A percentile compares a stretch with the other conserved stretches of the same genome.
phyloP scores from a whole-genome alignment of 495 filamentous ascomycete species.

The Aspergillus bridgeri region DNA sequence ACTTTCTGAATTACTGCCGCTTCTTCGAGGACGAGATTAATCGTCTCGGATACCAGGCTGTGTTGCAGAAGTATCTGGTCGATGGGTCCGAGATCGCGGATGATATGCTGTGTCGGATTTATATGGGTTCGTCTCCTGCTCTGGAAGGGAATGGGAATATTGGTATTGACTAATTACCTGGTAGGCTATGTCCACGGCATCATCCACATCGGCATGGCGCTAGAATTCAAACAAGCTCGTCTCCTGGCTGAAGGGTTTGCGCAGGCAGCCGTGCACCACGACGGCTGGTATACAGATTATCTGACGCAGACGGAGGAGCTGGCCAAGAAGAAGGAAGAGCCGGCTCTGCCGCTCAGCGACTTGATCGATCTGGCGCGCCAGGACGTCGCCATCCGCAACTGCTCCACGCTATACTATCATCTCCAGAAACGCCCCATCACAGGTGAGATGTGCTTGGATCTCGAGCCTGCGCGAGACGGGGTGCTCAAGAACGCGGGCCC shows the following conservation, averaged over 20 bases:
- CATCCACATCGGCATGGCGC: neutral
- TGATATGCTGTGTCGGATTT: neutral
- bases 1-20: neutral
- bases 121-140: neutral
- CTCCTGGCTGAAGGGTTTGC: neutral
- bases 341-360: neutral
- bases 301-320: neutral
- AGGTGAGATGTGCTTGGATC: neutral
- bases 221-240: neutral
- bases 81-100: neutral
- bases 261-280: neutral
- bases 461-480: neutral
- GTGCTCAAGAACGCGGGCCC: neutral
- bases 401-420: neutral
- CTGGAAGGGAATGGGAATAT: neutral
- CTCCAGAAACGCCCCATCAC: neutral
- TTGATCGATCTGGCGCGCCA: neutral
- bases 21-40: neutral
- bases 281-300: neutral
- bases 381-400: neutral
- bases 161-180: too few species aligned
- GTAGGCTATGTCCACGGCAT: neutral
- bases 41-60: neutral
- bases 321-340: neutral
- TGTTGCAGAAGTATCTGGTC: neutral